Conservation (phyloP, 208 protist genomes). For the Zelonia costaricensis region DNA sequence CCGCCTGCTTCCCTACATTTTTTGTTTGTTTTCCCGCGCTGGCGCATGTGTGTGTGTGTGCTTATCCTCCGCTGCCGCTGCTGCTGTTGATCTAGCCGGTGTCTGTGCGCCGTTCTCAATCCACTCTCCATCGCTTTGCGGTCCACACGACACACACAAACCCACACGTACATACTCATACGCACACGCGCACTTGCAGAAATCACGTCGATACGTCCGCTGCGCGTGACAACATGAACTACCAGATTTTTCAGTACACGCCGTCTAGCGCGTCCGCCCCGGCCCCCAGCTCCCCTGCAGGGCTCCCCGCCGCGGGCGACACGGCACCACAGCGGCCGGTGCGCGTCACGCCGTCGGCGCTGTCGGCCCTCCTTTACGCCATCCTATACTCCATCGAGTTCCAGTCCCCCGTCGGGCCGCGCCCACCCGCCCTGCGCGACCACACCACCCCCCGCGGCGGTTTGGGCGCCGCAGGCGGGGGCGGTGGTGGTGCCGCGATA, state of each 20-base stretch:
- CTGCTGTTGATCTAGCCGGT: no score
- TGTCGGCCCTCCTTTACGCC: conserved; percentile 62
- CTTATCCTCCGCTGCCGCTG: no score
- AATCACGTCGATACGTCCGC: no score
- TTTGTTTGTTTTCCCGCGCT: no score
- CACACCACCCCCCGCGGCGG: background rate
- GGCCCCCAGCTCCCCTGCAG: background rate
- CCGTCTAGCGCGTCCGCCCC: conserved; percentile 5
- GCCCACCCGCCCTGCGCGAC: conserved; percentile 20
- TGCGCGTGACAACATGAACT: conserved; percentile 26
- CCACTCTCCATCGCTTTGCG: no score
- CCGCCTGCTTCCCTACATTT: no score
- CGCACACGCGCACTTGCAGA: no score
- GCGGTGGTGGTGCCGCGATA: no score
- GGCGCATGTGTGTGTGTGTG: no score
- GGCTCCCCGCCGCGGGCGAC: background rate
- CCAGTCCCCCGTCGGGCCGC: conserved; percentile 50
- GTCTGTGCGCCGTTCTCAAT: no score
- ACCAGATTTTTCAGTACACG: conserved; percentile 40
- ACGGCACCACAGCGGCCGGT: conserved; percentile 32
- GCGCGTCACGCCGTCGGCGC: conserved; percentile 60
- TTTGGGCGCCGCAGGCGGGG: background rate
- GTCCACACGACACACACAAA: background rate
- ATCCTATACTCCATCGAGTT: conserved; percentile 79
- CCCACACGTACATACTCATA: background rate